Conservation (phyloP, 2,329 filamentous ascomycete genomes). For the Ceratocystis papillata region DNA sequence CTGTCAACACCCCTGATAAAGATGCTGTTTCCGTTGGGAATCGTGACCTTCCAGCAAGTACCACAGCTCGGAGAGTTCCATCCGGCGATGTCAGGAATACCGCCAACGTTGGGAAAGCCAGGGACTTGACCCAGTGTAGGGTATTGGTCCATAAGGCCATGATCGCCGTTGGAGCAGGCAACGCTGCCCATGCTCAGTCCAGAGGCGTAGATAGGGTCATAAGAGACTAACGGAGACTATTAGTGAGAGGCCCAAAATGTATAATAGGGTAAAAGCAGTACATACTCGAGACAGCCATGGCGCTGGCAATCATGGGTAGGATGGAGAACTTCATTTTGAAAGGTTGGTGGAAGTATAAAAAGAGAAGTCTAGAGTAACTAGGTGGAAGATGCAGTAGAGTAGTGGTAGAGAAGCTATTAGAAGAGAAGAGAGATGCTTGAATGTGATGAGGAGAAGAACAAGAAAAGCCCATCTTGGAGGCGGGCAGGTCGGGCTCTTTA, state of each 20-base stretch:
- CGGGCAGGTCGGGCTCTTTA: not conserved
- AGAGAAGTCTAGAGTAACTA: conserved; percentile 7
- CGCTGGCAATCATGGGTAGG: conserved; percentile 34
- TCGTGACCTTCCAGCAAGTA: conserved; percentile 45
- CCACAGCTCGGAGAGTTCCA: conserved; percentile 51
- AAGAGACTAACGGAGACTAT: conserved; percentile 44
- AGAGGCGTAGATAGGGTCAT: conserved; percentile 55
- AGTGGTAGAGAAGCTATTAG: conserved; percentile 4
- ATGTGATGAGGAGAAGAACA: conserved; percentile 2
- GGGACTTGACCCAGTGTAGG: conserved; percentile 42
- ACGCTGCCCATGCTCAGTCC: conserved; percentile 45
- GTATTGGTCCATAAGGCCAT: conserved; percentile 56
- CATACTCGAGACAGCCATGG: conserved; percentile 33
- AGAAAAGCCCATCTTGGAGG: not conserved
- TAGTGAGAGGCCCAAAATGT: not conserved
- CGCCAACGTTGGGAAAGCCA: conserved; percentile 46
- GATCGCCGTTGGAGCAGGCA: conserved; percentile 55
- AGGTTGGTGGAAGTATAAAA: conserved; percentile 9
- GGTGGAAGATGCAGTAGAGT: not conserved
- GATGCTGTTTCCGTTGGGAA: conserved; percentile 41
- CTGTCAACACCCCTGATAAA: conserved; percentile 48
- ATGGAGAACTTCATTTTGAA: conserved; percentile 38
- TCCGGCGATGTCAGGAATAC: conserved; percentile 39
- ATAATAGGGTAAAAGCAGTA: conserved; percentile 11
- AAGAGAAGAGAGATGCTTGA: conserved; percentile 3